phyloP scores from a whole-genome alignment of 106 monocot species.

The Amphibolis antarctica region DNA sequence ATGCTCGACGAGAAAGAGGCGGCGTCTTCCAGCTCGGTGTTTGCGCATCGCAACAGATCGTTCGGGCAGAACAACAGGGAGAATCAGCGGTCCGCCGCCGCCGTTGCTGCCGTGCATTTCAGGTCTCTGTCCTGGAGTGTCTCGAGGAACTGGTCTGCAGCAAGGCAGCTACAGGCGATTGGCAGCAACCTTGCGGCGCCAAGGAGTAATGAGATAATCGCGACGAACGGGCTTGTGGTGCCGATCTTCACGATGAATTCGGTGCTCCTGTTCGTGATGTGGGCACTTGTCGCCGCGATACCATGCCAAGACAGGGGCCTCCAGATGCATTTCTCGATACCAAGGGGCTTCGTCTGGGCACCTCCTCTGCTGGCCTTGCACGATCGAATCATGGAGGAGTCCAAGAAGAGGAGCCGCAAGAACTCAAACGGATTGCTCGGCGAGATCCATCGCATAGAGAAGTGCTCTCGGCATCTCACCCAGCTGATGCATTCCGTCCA shows the following conservation, averaged over 20 bases:
- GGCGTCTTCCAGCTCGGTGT: slow-evolving; percentile 10
- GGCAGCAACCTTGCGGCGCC: slow-evolving; percentile 11
- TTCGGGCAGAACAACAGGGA: slow-evolving; percentile 34
- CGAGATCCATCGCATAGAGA: slow-evolving; percentile 20
- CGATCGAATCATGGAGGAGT: slow-evolving; percentile 12
- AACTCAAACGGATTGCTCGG: slow-evolving; percentile 14
- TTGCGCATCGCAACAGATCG: slow-evolving; percentile 58
- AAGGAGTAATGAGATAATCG: slow-evolving; percentile 8
- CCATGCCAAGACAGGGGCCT: slow-evolving; percentile 23
- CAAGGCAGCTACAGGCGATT: slow-evolving; percentile 32
- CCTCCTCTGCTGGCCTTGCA: slow-evolving; percentile 5
- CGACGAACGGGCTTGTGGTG: slow-evolving; percentile 11
- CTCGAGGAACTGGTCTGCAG: slow-evolving; percentile 63
- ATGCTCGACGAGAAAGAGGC: slow-evolving; percentile 53
- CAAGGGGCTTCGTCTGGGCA: slow-evolving; percentile 16
- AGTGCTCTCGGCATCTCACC: neutral
- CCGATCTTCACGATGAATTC: slow-evolving; percentile 18
- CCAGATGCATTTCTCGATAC: slow-evolving; percentile 19
- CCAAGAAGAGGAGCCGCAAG: slow-evolving; percentile 19
- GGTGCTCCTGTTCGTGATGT: slow-evolving; percentile 24
- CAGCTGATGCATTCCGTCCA: slow-evolving; percentile 9
- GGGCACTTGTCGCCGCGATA: slow-evolving; percentile 16
- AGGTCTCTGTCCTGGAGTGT: slow-evolving; percentile 65
- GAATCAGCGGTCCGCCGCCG: neutral
- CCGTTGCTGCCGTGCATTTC: slow-evolving; percentile 12